Base-by-base conservation (phyloP, 495 filamentous ascomycete genomes). In the Poronia punctata region DNA sequence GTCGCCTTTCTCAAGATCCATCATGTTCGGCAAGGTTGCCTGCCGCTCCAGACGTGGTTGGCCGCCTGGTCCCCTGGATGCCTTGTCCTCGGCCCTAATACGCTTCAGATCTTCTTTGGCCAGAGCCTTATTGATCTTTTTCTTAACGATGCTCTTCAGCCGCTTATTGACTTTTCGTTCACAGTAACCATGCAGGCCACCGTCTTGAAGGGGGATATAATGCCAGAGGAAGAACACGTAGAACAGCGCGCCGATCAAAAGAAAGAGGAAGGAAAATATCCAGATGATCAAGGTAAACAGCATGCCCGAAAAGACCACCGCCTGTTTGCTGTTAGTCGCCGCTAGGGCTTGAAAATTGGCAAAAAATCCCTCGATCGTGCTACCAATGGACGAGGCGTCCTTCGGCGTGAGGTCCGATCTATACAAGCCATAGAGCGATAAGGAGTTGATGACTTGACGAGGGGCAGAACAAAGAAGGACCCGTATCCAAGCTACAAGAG, bases 181-280 rank as follows among this genome's bases (percentile, higher is more conserved):
- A 56, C 90, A 96, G 64, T 93, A 98, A 10, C 78, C 78, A 9
- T 76, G 74, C 15, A 98, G 70, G 1, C 80, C 78, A n/a, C 83
- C 84, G 56, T 94, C 86, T 18, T 71, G 65, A 8, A 69, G 68
- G 4, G 86, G 86, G 43, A 98, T 93, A 49, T 87, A 83, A 60
- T 87, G 83, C 74, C 85, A 95, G 3, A 98, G 72, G 66, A 92
- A 98, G 43, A 81, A 71, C 19, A 95, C 59, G 59, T 94, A 98
- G 27, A 93, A 75, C 1, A 90, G 43, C 28, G 78, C 63, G 0
- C 86, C 86, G 7, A 86, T 49, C 5, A 85, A 54, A 30, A 98
- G 70, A 21, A 80, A 84, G 27, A 96, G 53, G 9, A 84, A 75
- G 0, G 83, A 80, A 44, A 98, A 73, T 7, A 90, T 67, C 90